Base-by-base conservation (phyloP, 768 basidiomycete genomes). In the Trametes villosa region DNA sequence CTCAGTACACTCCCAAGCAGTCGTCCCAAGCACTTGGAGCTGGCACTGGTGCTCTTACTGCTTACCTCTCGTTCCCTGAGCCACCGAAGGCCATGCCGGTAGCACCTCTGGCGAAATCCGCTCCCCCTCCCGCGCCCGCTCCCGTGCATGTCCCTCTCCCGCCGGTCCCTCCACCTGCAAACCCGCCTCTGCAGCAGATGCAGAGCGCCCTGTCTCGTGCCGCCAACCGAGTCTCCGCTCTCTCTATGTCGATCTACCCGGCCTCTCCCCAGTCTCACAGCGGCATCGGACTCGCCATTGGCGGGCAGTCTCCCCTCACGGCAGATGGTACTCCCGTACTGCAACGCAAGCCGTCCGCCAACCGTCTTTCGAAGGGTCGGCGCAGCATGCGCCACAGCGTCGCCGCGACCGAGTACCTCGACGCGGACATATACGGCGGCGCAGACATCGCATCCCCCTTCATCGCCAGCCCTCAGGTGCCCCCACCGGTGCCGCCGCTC, bases 171-270 rank as follows among this genome's bases (percentile, higher is more conserved):
- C 17, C 59, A 11, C 30, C 54, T 15, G 36, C 33, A 31, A 48
- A 51, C 11, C 55, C 59, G 9, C 27, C 62, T 5, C 15, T 78
- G 57, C 81, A 79, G 50, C 79, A 79, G 40, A 72, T 77, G 29
- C 78, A 78, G 55, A 76, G 67, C 38, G 74, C 78, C 5, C 66
- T 79, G 46, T 75, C 76, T 54, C 78, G 72, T 7, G 72, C 73
- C 3, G 74, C 83, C 75, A 66, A 75, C 59, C 59, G 79, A 67
- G 59, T 79, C 18, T 79, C 78, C 24, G 71, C 72, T 0, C 63
- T 76, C 33, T 84, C 85, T 27, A 71, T 79, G 58, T 81, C 82
- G 1, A 72, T 82, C 41, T 83, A 85, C 70, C 77, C 78, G 12
- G 71, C 68, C 53, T 78, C 84, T 18, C 79, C 83, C 17, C 71